Conservation (phyloP, 192 early-diverging fungal genomes). For the Mortierella claussenii region DNA sequence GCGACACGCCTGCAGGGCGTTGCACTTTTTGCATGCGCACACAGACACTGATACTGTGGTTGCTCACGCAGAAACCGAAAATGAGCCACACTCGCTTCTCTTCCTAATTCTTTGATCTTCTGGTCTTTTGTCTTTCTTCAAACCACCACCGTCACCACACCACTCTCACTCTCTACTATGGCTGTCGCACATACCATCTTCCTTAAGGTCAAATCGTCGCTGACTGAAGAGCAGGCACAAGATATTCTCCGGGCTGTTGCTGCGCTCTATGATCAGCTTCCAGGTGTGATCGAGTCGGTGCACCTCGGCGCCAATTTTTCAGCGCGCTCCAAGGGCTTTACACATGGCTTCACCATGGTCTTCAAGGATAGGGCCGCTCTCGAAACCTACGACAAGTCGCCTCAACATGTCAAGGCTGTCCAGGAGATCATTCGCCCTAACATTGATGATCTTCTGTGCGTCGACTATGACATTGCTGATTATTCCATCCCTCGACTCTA, state of each 20-base stretch:
- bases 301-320: constrained; percentile 45
- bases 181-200: constrained; percentile 34
- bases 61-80: too few relatives aligned
- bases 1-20: too few relatives aligned
- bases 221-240: constrained; percentile 23
- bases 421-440: constrained; percentile 32
- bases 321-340: constrained; percentile 37
- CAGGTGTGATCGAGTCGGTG: constrained; percentile 38
- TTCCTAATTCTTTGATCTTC: too few relatives aligned
- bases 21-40: too few relatives aligned
- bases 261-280: constrained; percentile 26
- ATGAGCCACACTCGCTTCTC: too few relatives aligned
- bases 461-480: constrained; percentile 39
- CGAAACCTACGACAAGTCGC: constrained; percentile 37
- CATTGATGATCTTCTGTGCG: constrained; percentile 33
- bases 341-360: constrained; percentile 50
- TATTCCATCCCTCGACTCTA: constrained; percentile 43
- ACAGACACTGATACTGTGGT: too few relatives aligned
- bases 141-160: too few relatives aligned
- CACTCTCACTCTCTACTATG: constrained; percentile 13
- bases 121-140: too few relatives aligned
- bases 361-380: constrained; percentile 43
- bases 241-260: constrained; percentile 44
- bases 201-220: constrained; percentile 38
- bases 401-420: constrained; percentile 30